phyloP scores from a whole-genome alignment of 352 stramenopile species.

The Globisporangium iwayamae region DNA sequence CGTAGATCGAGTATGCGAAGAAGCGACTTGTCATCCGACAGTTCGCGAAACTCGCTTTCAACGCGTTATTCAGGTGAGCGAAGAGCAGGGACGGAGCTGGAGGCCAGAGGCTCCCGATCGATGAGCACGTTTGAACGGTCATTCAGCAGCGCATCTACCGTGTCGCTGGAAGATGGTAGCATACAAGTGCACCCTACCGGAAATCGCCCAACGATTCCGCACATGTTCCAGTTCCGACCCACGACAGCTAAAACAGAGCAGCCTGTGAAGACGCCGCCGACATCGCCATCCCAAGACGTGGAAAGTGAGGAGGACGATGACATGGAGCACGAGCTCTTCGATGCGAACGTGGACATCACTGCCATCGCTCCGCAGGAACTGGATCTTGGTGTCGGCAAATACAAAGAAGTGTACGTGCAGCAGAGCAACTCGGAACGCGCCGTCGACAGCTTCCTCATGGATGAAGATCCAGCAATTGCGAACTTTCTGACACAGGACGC shows the following conservation, averaged over 20 bases:
- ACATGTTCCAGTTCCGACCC: conserved; percentile 64
- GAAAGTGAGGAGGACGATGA: conserved; percentile 22
- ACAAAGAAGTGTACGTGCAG: conserved; percentile 35
- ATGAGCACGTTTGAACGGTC: conserved; percentile 27
- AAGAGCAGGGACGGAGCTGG: conserved; percentile 11
- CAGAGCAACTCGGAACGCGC: conserved; percentile 35
- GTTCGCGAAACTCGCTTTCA: conserved; percentile 21
- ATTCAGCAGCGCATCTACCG: conserved; percentile 14
- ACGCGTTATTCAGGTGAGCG: conserved; percentile 12
- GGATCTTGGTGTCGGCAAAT: conserved; percentile 54
- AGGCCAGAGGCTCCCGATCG: conserved; percentile 21
- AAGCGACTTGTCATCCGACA: conserved; percentile 25
- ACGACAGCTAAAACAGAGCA: conserved; percentile 26
- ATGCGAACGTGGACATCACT: conserved; percentile 17
- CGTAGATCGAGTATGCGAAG: conserved; percentile 35
- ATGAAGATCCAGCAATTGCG: conserved; percentile 20
- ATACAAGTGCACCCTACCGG: conserved; percentile 27
- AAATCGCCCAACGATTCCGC: conserved; percentile 29
- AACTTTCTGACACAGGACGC: conserved; percentile 16
- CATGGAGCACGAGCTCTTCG: conserved; percentile 29
- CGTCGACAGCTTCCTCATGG: conserved; percentile 46
- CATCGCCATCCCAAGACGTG: conserved; percentile 11
- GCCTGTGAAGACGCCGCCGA: conserved; percentile 5
- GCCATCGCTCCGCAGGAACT: conserved; percentile 28
- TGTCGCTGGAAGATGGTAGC: conserved; percentile 28